phyloP scores from a whole-genome alignment of 2,329 filamentous ascomycete genomes.

The Talaromyces sp. region DNA sequence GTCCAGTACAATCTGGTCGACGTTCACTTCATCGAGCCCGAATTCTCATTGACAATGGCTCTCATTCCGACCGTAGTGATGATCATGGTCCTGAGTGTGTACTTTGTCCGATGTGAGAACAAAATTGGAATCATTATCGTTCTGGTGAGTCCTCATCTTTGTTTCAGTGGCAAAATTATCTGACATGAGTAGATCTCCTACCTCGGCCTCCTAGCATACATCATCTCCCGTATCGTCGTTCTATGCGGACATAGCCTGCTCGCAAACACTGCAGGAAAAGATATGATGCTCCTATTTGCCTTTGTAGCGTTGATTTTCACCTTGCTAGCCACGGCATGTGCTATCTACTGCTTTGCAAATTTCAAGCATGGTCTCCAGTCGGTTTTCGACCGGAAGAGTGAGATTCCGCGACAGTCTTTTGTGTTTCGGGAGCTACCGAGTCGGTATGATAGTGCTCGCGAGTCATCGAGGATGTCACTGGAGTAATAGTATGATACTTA shows the following conservation, averaged over 20 bases:
- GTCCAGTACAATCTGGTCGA: neutral
- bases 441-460: neutral
- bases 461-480: neutral
- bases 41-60: conserved; percentile 1
- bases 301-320: neutral
- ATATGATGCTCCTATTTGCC: conserved; percentile 1
- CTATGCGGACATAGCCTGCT: neutral
- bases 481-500: neutral
- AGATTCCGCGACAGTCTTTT: neutral
- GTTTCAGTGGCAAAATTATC: neutral
- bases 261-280: neutral
- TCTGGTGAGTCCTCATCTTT: neutral
- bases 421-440: neutral
- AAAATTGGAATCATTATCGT: neutral
- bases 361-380: neutral
- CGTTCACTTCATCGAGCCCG: neutral
- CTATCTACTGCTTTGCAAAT: neutral
- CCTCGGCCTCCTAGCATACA: neutral
- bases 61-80: neutral
- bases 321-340: neutral
- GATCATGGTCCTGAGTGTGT: neutral
- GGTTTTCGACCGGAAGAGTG: neutral
- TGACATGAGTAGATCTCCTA: neutral
- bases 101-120: neutral
- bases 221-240: neutral